Evolutionary conservation across 768 basidiomycete genomes (phyloP), one percentile per base, ranked within the genome.

Genomic region (Boletus sensibilis): DNA sequence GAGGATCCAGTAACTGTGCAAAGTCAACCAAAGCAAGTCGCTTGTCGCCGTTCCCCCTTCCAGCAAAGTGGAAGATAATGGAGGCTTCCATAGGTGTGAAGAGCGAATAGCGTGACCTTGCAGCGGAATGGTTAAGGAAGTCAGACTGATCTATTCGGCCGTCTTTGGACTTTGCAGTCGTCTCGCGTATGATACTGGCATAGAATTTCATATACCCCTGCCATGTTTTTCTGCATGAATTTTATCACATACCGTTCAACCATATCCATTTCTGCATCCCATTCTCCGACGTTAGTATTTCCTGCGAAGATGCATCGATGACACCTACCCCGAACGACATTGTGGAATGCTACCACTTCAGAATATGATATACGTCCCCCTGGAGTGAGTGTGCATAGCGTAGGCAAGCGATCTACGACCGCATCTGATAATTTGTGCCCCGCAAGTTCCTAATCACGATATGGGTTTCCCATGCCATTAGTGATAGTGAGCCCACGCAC

Each of bases 31-130:
- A 74, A 11, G 93, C 83, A 50, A 99, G 81, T 21, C 94, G 82
- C 65, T 87, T 84, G 45, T 77, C 76, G 4, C 78, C 75, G 43
- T 79, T 76, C 14, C 94, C 95, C 45, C 94, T 84, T 13, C 91
- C 87, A 27, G 94, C 94, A 75, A 98, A 98, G 72, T 99, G 96
- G 77, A 98, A 99, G 66, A 99, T 87, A 66, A 98, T 97, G 51
- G 89, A 84, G n/a, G 90, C 93, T 72, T 98, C 96, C 92, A 98
- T 96, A 5, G 96, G 96, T 1, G 94, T 95, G 73, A 98, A 98
- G 50, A 96, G 82, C 38, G 92, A 90, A 72, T 98, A 98, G 37
- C 96, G 89, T 63, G 95, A 92, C 62, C 79, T 88, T 35, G 87
- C 82, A 27, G 90, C 86, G 14, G 94, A 84, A 70, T 97, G 79